Evolutionary conservation across 257 asterid species (phyloP).

Genomic region (Salvia hispanica): DNA sequence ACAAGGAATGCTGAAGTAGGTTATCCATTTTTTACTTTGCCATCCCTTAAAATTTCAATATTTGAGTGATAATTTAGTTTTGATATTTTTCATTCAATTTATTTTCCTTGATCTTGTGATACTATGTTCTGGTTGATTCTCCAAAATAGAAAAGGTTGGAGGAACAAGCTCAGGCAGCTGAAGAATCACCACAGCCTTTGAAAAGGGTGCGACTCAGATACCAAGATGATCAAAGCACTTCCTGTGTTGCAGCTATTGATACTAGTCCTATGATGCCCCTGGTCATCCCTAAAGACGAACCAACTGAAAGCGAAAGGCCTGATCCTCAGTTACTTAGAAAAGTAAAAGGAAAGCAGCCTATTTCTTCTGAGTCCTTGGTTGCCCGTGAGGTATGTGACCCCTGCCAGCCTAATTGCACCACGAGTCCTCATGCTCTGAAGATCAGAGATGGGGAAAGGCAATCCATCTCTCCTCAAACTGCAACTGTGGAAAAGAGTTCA

Average conservation of each 20-base stretch:
- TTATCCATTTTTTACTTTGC: conserved; percentile 11
- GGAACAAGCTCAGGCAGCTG: conserved; percentile 50
- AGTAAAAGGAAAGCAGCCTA: conserved; percentile 50
- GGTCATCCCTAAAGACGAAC: conserved; percentile 62
- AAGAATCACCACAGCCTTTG: conserved; percentile 56
- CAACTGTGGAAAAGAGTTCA: conserved; percentile 42
- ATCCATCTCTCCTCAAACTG: conserved; percentile 39
- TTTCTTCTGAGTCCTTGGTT: conserved; percentile 34
- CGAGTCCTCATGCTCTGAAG: conserved; percentile 40
- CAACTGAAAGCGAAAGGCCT: conserved; percentile 32
- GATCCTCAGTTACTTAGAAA: conserved; percentile 39
- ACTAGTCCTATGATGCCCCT: conserved; percentile 32
- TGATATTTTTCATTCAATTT: conserved; percentile 5
- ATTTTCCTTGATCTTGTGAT: conserved; percentile 16
- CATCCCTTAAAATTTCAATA: conserved; percentile 16
- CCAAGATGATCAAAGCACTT: conserved; percentile 52
- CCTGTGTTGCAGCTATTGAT: conserved; percentile 27
- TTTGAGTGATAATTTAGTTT: conserved; percentile 11
- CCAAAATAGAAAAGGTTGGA: conserved; percentile 39
- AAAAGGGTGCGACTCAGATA: conserved; percentile 59
- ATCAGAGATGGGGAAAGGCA: conserved; percentile 52
- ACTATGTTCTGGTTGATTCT: conserved; percentile 25
- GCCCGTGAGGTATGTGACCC: conserved; percentile 35
- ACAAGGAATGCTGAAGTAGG: conserved; percentile 38
- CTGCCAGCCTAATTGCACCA: conserved; percentile 24